Evolutionary conservation across 2,329 filamentous ascomycete species (phyloP).

Genomic region (Nigrospora sphaerica): DNA sequence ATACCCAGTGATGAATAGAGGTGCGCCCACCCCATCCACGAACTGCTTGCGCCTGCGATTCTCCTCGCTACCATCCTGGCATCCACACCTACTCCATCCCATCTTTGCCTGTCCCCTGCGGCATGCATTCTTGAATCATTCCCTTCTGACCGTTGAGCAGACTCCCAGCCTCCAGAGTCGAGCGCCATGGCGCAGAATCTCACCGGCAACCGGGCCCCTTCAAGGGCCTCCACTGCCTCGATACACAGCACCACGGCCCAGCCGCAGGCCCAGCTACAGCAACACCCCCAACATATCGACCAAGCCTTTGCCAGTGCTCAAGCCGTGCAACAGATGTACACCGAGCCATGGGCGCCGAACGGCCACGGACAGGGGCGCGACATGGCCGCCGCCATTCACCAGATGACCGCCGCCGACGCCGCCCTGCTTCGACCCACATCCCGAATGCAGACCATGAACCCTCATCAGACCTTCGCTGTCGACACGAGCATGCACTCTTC

Average conservation of each 20-base stretch:
- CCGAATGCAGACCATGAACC: conserved; percentile 51
- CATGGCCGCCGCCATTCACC: conserved; percentile 24
- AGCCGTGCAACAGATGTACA: conserved; percentile 28
- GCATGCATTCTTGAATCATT: neutral
- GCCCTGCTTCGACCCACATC: conserved; percentile 51
- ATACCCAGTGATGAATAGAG: conserved; percentile 4
- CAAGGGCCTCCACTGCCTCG: conserved; percentile 49
- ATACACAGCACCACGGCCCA: conserved; percentile 48
- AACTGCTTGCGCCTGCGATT: neutral
- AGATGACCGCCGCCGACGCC: conserved; percentile 49
- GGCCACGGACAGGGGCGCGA: conserved; percentile 36
- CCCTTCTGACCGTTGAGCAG: conserved; percentile 12
- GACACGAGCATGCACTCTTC: conserved; percentile 41
- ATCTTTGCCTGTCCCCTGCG: neutral
- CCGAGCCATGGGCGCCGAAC: conserved; percentile 41
- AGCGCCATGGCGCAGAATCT: conserved; percentile 27
- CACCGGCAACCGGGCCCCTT: conserved; percentile 43
- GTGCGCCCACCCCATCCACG: neutral
- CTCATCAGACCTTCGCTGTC: conserved; percentile 38
- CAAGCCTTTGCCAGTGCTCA: conserved; percentile 29
- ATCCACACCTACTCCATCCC: neutral
- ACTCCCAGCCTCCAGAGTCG: conserved; percentile 19
- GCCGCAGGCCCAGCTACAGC: conserved; percentile 34
- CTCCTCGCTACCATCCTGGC: neutral
- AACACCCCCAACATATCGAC: conserved; percentile 32